Evolutionary conservation across 441 rosid genomes (phyloP).

Genomic region (Eugenia klotzschiana): DNA sequence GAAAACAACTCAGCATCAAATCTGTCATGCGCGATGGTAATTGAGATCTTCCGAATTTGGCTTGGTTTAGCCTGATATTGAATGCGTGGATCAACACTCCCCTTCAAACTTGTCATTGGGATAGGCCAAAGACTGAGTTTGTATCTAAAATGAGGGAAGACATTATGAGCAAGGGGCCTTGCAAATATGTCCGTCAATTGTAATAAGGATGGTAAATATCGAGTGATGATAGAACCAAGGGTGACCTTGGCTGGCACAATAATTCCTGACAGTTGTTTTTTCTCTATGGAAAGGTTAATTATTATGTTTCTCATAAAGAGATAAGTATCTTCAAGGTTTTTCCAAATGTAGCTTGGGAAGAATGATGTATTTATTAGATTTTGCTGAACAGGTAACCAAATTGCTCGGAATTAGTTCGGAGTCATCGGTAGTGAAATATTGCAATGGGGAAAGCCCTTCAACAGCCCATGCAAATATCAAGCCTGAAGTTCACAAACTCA

Average conservation of each 20-base stretch:
- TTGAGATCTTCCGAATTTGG: background rate
- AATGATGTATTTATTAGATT: background rate
- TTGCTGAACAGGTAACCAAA: slow-evolving; percentile 41
- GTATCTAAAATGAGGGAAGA: background rate
- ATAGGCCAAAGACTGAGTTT: background rate
- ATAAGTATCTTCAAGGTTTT: background rate
- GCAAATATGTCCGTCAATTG: background rate
- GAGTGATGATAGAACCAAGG: background rate
- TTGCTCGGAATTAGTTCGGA: slow-evolving; percentile 45
- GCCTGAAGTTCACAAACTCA: slow-evolving; percentile 61
- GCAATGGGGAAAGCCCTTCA: slow-evolving; percentile 53
- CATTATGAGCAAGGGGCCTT: background rate
- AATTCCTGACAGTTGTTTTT: background rate
- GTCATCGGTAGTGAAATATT: slow-evolving; percentile 24
- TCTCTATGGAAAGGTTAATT: background rate
- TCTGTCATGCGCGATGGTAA: background rate
- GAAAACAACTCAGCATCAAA: background rate
- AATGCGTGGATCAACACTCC: background rate
- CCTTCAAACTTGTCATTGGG: background rate
- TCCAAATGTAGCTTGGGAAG: background rate
- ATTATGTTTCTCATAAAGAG: background rate
- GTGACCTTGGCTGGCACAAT: background rate
- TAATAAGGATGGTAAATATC: background rate
- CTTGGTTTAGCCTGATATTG: background rate
- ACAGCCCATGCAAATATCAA: slow-evolving; percentile 49